Evolutionary conservation across 2,329 filamentous ascomycete genomes (phyloP), one percentile per base, ranked within the genome.

Genomic region (Pseudogymnoascus sp.): DNA sequence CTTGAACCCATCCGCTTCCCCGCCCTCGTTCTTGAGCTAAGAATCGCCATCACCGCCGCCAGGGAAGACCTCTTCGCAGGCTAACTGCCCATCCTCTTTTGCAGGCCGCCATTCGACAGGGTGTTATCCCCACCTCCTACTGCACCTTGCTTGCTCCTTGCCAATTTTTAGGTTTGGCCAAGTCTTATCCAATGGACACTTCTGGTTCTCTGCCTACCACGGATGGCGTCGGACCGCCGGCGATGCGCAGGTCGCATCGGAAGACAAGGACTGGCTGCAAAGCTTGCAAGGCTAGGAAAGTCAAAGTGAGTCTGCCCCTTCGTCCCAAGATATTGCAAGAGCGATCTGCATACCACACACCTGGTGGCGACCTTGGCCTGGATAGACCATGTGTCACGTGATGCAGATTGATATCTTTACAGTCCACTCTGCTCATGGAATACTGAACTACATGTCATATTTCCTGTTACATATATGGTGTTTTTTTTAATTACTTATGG

Each of bases 191-290:
- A 53, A 53, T 53, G 46, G 46, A 53, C 14, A 25, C 44, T 28
- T 50, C 44, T 28, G 11, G 44, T 23, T n/a, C 44, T 28, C 14
- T 53, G n/a, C 25, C 46, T 8, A 8, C 2, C 14, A 28, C 23
- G 3, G 23, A 31, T 5, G 46, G 14, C 4, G 46, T 10, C 23
- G 25, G n/a, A 12, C 23, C 46, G 12, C 25, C 25, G 14, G 25
- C 10, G n/a, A 53, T 53, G 46, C 63, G 70, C 16, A 70, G 68
- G 63, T 66, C 68, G 1, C 70, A 71, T 63, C 68, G 70, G 11
- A 77, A 77, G 69, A 75, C 74, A 37, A 71, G 75, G 59, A 77
- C 74, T 0, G 76, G 76, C 1, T 78, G 76, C 64, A 64, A 70
- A 28, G 74, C 70, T 0, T 78, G 76, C 64, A 78, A 78, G 64